These are phyloP conservation scores for Xerocomus amazonicus DNA, from an alignment of 1,284 basidiomycete genomes.

Conservation along the genomic window DNA sequence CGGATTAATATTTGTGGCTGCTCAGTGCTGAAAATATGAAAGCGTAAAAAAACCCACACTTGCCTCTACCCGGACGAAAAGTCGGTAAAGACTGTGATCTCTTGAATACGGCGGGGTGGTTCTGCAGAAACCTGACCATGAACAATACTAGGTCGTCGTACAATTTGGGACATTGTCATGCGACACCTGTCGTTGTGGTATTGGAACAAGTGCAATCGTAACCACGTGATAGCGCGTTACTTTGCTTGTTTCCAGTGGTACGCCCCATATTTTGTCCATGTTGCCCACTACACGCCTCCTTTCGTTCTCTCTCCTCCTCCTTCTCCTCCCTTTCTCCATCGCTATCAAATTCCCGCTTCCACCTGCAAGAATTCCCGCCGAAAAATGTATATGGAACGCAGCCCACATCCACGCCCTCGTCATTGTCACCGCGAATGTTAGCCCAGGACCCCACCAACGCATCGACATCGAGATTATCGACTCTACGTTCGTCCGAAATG, in stretches of 20 bases:
- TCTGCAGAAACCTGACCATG: too few species aligned
- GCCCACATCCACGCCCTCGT: constrained; percentile 85
- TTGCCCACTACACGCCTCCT: background rate
- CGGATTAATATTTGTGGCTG: too few species aligned
- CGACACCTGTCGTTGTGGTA: too few species aligned
- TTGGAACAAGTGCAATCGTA: background rate
- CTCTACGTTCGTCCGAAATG: constrained; percentile 81
- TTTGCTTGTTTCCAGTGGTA: background rate
- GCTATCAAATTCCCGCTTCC: constrained; percentile 84
- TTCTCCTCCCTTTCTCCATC: constrained; percentile 36
- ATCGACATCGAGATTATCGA: constrained; percentile 95
- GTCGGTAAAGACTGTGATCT: too few species aligned
- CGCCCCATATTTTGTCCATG: constrained; percentile 3
- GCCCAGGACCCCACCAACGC: constrained; percentile 67
- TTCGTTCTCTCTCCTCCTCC: constrained; percentile 22
- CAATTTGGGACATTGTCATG: too few species aligned
- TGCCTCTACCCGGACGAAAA: too few species aligned
- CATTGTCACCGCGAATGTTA: constrained; percentile 92
- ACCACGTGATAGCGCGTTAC: background rate
- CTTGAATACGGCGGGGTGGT: too few species aligned
- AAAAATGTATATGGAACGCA: constrained; percentile 92
- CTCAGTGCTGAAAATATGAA: too few species aligned
- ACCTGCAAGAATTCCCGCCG: constrained; percentile 63
- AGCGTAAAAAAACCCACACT: too few species aligned
- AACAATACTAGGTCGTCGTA: too few species aligned